These are phyloP conservation scores for Pythium chondricola DNA, from an alignment of 352 stramenopile species.

Conservation along the genomic window DNA sequence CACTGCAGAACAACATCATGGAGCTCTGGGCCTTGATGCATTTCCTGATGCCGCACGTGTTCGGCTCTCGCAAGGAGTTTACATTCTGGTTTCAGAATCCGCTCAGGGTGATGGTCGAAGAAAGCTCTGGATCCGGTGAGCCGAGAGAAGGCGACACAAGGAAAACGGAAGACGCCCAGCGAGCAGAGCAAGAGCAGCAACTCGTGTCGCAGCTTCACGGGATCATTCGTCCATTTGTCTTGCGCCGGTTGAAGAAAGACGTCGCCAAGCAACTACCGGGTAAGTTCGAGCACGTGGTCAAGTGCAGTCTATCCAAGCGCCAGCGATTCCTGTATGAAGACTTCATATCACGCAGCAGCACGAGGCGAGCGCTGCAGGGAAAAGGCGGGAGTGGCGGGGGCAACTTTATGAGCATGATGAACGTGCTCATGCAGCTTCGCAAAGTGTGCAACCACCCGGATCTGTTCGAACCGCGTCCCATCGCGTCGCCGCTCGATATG, in stretches of 20 bases:
- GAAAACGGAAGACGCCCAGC: neutral
- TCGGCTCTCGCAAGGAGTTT: constrained; percentile 90
- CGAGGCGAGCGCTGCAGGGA: constrained; percentile 84
- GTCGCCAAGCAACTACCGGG: constrained; percentile 96
- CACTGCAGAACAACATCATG: constrained; percentile 97
- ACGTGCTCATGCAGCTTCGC: constrained; percentile 97
- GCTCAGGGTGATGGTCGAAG: constrained; percentile 82
- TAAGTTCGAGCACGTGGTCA: constrained; percentile 97
- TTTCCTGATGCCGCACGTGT: constrained; percentile 99
- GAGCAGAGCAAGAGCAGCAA: constrained; percentile 73
- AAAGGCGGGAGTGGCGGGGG: constrained; percentile 66
- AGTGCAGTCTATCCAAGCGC: constrained; percentile 91
- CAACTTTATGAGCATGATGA: constrained; percentile 99
- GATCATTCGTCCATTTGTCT: constrained; percentile 97
- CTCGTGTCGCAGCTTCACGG: constrained; percentile 94
- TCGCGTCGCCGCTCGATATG: constrained; percentile 93
- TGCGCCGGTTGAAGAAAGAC: constrained; percentile 96
- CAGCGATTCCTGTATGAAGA: constrained; percentile 98
- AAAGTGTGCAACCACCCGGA: constrained; percentile 99
- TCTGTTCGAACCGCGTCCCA: constrained; percentile 96
- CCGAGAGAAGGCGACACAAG: neutral
- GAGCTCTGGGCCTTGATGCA: constrained; percentile 98
- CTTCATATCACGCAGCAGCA: constrained; percentile 95
- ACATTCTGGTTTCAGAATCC: constrained; percentile 98
- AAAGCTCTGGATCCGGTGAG: neutral